Percentiles rank a stretch among this genome's conserved stretches.
phyloP scores from a whole-genome alignment of 2,329 filamentous ascomycete species.

The Diaporthe batatas region DNA sequence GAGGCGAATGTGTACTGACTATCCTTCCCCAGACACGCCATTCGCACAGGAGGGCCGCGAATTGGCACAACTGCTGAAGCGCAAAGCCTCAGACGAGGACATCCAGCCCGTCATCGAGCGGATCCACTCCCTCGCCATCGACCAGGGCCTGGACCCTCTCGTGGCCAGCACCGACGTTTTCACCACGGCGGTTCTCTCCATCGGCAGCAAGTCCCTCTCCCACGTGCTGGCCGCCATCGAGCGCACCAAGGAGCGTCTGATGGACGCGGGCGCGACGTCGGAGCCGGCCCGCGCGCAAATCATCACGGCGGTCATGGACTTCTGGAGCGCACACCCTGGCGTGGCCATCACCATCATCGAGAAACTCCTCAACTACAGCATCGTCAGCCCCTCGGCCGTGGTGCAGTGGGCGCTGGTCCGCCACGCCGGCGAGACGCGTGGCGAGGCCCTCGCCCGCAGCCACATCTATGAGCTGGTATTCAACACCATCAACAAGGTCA shows the following conservation, averaged over 20 bases:
- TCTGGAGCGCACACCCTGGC: constrained; percentile 94
- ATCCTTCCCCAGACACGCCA: constrained; percentile 72
- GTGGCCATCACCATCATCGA: constrained; percentile 93
- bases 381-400: constrained; percentile 86
- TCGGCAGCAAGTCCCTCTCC: constrained; percentile 95
- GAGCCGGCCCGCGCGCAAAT: constrained; percentile 87
- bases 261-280: constrained; percentile 82
- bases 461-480: constrained; percentile 92
- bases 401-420: constrained; percentile 87
- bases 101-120: constrained; percentile 84
- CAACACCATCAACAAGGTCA: constrained; percentile 91
- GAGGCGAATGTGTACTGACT: constrained; percentile 60
- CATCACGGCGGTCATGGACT: constrained; percentile 88
- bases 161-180: constrained; percentile 94
- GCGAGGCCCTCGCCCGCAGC: constrained; percentile 76
- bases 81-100: constrained; percentile 87
- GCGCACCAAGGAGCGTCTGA: constrained; percentile 88
- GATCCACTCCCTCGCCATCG: constrained; percentile 83
- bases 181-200: constrained; percentile 91
- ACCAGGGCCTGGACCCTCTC: constrained; percentile 80
- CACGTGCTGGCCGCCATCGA: constrained; percentile 97
- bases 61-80: constrained; percentile 81
- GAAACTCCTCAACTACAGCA: constrained; percentile 97
- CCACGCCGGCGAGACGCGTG: constrained; percentile 65
- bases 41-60: constrained; percentile 89